phyloP scores from a whole-genome alignment of 169 alveolate species.

The Ichthyophthirius multifiliis region DNA sequence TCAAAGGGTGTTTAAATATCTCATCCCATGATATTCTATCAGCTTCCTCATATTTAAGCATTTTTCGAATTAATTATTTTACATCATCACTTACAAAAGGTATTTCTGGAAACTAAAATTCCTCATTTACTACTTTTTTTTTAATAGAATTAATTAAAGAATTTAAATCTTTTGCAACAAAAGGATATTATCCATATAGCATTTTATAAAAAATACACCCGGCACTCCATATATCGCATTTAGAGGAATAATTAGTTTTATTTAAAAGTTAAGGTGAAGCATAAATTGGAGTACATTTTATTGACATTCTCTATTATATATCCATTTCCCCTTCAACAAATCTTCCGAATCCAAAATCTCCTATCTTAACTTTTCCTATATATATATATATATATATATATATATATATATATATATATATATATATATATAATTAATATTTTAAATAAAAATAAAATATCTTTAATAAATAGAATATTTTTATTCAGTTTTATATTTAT shows the following conservation, averaged over 20 bases:
- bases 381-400: not conserved
- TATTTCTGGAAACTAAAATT: not conserved
- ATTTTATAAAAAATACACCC: constrained; percentile 84
- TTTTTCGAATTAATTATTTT: not conserved
- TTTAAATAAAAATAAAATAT: too few species aligned
- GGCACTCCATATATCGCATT: constrained; percentile 82
- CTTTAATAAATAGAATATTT: too few species aligned
- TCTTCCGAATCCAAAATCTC: constrained; percentile 22
- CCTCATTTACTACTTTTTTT: not conserved
- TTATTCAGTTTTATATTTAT: too few species aligned
- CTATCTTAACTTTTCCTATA: constrained; percentile 6
- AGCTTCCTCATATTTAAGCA: constrained; percentile 21
- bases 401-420: too few species aligned
- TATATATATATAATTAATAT: too few species aligned
- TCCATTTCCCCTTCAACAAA: not conserved
- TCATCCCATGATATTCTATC: constrained; percentile 31
- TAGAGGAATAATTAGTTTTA: constrained; percentile 40
- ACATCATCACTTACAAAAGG: not conserved
- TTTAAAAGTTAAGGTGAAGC: not conserved
- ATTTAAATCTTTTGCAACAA: not conserved
- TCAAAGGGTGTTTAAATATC: constrained; percentile 9
- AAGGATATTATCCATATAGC: constrained; percentile 29
- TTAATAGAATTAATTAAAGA: not conserved
- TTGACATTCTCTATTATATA: not conserved
- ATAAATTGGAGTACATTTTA: constrained; percentile 18